These are phyloP conservation scores for Knoxia roxburghii DNA, from an alignment of 257 asterid genomes.

Conservation along the genomic window DNA sequence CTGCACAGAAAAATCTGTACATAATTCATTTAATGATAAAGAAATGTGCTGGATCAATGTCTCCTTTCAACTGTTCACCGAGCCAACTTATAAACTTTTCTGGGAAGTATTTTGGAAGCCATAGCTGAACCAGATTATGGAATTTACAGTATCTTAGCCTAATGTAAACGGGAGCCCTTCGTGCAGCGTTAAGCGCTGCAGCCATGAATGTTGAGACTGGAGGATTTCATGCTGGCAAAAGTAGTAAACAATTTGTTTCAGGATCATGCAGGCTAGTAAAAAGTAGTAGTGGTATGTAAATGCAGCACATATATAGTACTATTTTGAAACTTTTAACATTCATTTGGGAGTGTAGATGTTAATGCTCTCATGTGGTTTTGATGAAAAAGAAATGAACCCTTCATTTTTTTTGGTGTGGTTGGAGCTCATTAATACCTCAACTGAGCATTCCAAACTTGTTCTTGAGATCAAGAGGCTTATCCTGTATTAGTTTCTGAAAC, in stretches of 20 bases:
- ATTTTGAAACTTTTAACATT: background rate
- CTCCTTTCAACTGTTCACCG: background rate
- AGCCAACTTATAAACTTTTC: constrained; percentile 4
- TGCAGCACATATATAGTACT: background rate
- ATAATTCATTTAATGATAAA: constrained; percentile 4
- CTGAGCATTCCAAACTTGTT: no score
- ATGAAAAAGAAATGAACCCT: no score
- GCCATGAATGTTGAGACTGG: no score
- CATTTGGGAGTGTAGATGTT: background rate
- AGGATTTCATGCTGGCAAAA: no score
- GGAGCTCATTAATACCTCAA: no score
- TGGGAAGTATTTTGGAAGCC: background rate
- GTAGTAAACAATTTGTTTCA: background rate
- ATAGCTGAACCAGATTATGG: background rate
- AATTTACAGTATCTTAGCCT: no score
- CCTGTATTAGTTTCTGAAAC: no score
- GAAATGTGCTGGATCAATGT: background rate
- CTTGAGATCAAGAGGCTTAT: no score
- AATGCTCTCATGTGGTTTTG: background rate
- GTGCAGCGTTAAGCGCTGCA: no score
- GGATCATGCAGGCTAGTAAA: background rate
- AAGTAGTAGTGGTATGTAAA: background rate
- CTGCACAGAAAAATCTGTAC: constrained; percentile 13
- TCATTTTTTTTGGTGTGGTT: no score
- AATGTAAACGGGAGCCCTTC: no score